Conservation (phyloP, 192 early-diverging fungal species). For the Oehlia diaphana region DNA sequence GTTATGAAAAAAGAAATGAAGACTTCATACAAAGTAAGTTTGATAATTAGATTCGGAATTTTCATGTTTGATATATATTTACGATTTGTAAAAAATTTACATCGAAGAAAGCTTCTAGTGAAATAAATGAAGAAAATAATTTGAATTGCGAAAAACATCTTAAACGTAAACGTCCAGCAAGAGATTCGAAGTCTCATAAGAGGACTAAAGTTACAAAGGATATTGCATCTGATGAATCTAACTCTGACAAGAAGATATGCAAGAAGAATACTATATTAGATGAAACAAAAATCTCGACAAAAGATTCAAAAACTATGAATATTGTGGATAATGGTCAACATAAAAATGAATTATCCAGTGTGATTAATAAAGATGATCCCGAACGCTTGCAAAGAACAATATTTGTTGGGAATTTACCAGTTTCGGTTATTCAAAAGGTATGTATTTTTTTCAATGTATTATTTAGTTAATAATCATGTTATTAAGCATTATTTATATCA, state of each 20-base stretch:
- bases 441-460: background rate
- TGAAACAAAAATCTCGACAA: constrained; percentile 17
- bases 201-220: constrained; percentile 24
- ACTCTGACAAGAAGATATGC: constrained; percentile 20
- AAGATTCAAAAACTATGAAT: constrained; percentile 5
- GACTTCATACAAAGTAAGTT: too few species aligned
- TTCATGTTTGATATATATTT: too few species aligned
- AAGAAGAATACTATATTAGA: constrained; percentile 33
- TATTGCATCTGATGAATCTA: background rate
- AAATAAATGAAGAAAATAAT: too few species aligned
- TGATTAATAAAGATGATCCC: background rate
- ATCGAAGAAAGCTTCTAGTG: too few species aligned
- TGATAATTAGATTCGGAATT: too few species aligned
- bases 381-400: constrained; percentile 69
- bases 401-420: constrained; percentile 92
- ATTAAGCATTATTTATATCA: background rate
- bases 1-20: too few species aligned
- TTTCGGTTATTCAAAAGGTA: constrained; percentile 63
- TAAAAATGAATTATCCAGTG: background rate
- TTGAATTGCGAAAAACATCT: constrained; percentile 31
- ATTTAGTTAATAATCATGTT: background rate
- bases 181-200: background rate
- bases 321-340: background rate
- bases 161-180: background rate
- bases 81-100: too few species aligned